Percentiles rank a stretch among this genome's conserved stretches.
These are phyloP conservation scores for Exophiala alcalophila DNA, from an alignment of 2,329 filamentous ascomycete species.

Conservation along the genomic window DNA sequence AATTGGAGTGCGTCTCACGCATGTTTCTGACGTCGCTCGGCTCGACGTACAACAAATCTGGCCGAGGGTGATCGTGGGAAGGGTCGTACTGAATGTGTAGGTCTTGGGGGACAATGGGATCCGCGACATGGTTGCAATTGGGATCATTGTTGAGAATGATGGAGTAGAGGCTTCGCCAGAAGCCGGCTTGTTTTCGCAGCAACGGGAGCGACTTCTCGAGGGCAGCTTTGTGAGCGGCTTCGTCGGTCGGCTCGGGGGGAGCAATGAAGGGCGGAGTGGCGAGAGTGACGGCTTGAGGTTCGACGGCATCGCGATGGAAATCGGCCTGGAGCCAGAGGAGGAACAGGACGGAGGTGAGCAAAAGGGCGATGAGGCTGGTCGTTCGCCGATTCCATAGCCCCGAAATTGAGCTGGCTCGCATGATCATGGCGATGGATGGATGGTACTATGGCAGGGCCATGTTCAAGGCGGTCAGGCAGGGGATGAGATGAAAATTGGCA, in stretches of 20 bases:
- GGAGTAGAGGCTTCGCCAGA: slow-evolving; percentile 27
- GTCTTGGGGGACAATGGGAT: slow-evolving; percentile 28
- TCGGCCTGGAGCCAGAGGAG: slow-evolving; percentile 22
- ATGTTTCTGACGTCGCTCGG: slow-evolving; percentile 37
- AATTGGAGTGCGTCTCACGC: slow-evolving; percentile 41
- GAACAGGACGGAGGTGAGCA: slow-evolving; percentile 18
- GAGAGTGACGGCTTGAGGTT: background rate
- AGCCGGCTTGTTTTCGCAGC: slow-evolving; percentile 23
- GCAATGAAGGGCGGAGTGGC: background rate
- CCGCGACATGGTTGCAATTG: slow-evolving; percentile 25
- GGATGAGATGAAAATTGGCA: background rate
- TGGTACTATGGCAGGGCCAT: slow-evolving; percentile 4
- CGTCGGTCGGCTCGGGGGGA: background rate
- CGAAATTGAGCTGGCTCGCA: slow-evolving; percentile 1
- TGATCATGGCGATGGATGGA: slow-evolving; percentile 5
- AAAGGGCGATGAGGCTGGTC: slow-evolving; percentile 10
- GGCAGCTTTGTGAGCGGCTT: slow-evolving; percentile 2
- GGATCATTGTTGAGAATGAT: slow-evolving; percentile 30
- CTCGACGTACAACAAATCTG: slow-evolving; percentile 38
- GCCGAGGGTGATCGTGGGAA: slow-evolving; percentile 32
- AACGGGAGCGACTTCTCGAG: slow-evolving; percentile 16
- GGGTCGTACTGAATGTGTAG: slow-evolving; percentile 28
- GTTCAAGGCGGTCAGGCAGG: background rate
- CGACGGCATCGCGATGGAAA: slow-evolving; percentile 5
- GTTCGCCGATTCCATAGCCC: slow-evolving; percentile 22